These are phyloP conservation scores for Russula sp. DNA, from an alignment of 768 basidiomycete genomes.

Conservation along the genomic window DNA sequence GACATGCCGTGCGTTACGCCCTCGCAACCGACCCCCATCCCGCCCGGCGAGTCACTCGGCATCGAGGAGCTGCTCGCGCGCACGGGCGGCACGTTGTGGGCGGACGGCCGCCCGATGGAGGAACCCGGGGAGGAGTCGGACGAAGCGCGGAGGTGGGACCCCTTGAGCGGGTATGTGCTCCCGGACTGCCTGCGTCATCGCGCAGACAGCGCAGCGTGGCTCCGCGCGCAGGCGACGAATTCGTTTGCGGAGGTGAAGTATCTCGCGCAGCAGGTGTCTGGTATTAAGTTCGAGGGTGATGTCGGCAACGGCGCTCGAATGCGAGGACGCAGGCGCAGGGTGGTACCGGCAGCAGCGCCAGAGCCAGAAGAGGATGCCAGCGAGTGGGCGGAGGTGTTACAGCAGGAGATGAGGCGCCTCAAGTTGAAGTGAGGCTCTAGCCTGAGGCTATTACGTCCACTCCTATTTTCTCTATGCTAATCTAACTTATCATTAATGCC, in stretches of 20 bases:
- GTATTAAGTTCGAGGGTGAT: constrained; percentile 34
- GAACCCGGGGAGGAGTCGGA: constrained; percentile 24
- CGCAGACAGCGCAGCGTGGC: constrained; percentile 55
- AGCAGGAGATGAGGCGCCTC: constrained; percentile 8
- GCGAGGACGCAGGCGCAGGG: constrained; percentile 3
- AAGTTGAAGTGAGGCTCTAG: neutral
- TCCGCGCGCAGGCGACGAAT: constrained; percentile 70
- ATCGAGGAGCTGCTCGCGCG: constrained; percentile 58
- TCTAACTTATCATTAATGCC: neutral
- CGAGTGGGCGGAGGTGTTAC: constrained; percentile 20
- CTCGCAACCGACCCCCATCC: constrained; percentile 75
- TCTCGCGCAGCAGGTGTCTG: constrained; percentile 50
- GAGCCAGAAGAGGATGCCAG: neutral
- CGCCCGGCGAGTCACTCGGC: constrained; percentile 81
- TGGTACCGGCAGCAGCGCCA: too few relatives aligned
- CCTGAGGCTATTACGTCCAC: too few relatives aligned
- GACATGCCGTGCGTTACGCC: constrained; percentile 96
- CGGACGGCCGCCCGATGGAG: constrained; percentile 53
- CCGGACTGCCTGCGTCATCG: constrained; percentile 65
- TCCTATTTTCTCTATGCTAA: neutral
- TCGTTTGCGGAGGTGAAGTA: constrained; percentile 68
- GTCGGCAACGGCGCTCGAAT: constrained; percentile 29
- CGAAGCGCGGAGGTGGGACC: constrained; percentile 28
- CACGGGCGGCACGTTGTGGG: constrained; percentile 61
- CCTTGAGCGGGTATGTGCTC: constrained; percentile 43